Base-by-base conservation (phyloP, 148 eudicot species). In the Rhododendron molle region DNA sequence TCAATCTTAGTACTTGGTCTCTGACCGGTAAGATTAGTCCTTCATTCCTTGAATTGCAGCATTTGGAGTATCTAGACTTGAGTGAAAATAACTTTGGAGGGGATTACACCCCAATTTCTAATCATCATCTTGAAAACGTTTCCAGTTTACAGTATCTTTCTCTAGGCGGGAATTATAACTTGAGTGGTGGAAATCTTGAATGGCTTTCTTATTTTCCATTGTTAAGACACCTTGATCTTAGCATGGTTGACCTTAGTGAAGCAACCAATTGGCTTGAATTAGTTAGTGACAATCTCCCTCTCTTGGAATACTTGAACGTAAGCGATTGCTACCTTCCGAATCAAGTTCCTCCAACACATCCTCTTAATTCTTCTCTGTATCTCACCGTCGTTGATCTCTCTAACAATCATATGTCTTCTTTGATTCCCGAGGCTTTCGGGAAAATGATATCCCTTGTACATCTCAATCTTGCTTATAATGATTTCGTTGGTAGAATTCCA, bases 381-480 rank as follows among this genome's bases (percentile, higher is more conserved):
- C 71, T 87, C 7, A 9, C 46, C 0, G 2, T 23, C 26, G 50
- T 85, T 26, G 43, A 50, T 77, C 91, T 89, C n/a, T 13, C 30
- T 5, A 0, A 0, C 0, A 89, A 89, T 85, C 0, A 6, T 21
- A 69, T 89, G 34, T 69, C 83, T 18, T 60, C 32, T 28, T 43
- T 78, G 7, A 82, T 89, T 32, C 87, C 86, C 7, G 71, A 46
- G 56, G 77, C 4, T 21, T 26, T 86, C 13, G 85, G 83, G 16
- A 26, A 46, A 5, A 67, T 89, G 76, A 62, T 38, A 5, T 40
- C 36, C 10, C 80, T 86, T 38, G 54, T 84, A 0, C 4, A 84
- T 47, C 88, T 89, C 16, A 44, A 84, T 76, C 83, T 89, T 11
- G 52, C 73, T 13, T 3, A 0, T 3, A 85, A 82, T 40, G 0